These are phyloP conservation scores for Cladorrhinum sp. DNA, from an alignment of 2,329 filamentous ascomycete species.

Conservation along the genomic window DNA sequence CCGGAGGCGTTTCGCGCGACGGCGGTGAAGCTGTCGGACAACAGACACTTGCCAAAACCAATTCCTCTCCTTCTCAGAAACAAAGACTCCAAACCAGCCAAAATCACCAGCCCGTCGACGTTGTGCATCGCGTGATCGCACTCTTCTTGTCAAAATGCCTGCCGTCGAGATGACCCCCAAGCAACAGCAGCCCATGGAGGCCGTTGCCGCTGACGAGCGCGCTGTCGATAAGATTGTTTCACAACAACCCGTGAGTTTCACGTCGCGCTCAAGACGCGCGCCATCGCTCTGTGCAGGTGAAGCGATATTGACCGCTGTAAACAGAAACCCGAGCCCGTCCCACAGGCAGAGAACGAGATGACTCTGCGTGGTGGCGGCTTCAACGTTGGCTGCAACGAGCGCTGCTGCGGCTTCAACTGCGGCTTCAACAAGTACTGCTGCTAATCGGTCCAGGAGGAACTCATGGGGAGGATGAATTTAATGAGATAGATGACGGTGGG, in stretches of 20 bases:
- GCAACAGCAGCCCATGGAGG: slow-evolving; percentile 26
- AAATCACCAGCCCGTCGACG: no score
- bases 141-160: slow-evolving; percentile 12
- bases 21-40: background rate
- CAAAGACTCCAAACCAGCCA: background rate
- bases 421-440: slow-evolving; percentile 25
- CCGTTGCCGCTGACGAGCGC: slow-evolving; percentile 3
- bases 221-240: slow-evolving; percentile 12
- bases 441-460: background rate
- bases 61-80: background rate
- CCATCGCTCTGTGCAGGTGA: background rate
- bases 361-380: slow-evolving; percentile 25
- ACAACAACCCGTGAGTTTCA: slow-evolving; percentile 21
- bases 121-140: background rate
- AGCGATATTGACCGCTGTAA: background rate
- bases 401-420: slow-evolving; percentile 22
- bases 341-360: slow-evolving; percentile 15
- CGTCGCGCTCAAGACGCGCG: background rate
- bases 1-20: background rate
- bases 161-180: slow-evolving; percentile 17
- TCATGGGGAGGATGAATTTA: background rate
- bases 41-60: background rate
- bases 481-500: background rate
- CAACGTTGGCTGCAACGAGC: slow-evolving; percentile 21
- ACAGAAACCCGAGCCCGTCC: slow-evolving; percentile 20